phyloP scores from a whole-genome alignment of 345 rosid species.

The Rhodomyrtus tomentosa region DNA sequence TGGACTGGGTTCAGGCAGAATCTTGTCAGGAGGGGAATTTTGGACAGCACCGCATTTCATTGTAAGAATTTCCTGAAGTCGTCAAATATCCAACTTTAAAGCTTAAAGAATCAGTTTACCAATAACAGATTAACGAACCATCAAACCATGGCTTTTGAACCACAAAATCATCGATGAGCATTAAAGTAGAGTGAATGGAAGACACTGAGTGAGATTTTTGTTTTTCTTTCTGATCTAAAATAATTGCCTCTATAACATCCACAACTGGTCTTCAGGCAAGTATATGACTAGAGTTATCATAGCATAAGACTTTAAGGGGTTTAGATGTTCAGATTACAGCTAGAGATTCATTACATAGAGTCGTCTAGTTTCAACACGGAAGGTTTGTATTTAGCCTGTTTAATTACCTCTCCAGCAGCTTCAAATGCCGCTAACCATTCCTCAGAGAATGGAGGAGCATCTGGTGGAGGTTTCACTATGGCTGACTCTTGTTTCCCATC shows the following conservation, averaged over 20 bases:
- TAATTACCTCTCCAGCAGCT: conserved; percentile 91
- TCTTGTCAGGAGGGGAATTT: conserved; percentile 73
- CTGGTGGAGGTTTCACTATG: conserved; percentile 38
- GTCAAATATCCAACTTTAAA: not conserved
- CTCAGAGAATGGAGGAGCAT: conserved; percentile 79
- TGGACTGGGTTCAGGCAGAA: conserved; percentile 67
- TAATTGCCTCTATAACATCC: not conserved
- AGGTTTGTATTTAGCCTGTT: not conserved
- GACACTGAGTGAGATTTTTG: not conserved
- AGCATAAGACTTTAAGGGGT: not conserved
- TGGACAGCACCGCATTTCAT: conserved; percentile 82
- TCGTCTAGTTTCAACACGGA: not conserved
- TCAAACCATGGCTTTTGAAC: not conserved
- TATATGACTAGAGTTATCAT: not conserved
- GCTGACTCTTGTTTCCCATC: conserved; percentile 32
- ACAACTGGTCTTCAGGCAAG: not conserved
- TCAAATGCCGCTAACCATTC: conserved; percentile 92
- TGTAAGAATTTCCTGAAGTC: conserved; percentile 59
- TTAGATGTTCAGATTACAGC: not conserved
- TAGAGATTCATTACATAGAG: not conserved
- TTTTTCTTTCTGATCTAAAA: not conserved
- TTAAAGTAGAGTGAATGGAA: not conserved
- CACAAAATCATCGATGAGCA: not conserved
- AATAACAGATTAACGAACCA: not conserved
- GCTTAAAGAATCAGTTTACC: not conserved